Percentiles rank a stretch among this genome's conserved stretches.
Evolutionary conservation across 768 basidiomycete species (phyloP).

Genomic region (Psilocybe cyanescens): DNA sequence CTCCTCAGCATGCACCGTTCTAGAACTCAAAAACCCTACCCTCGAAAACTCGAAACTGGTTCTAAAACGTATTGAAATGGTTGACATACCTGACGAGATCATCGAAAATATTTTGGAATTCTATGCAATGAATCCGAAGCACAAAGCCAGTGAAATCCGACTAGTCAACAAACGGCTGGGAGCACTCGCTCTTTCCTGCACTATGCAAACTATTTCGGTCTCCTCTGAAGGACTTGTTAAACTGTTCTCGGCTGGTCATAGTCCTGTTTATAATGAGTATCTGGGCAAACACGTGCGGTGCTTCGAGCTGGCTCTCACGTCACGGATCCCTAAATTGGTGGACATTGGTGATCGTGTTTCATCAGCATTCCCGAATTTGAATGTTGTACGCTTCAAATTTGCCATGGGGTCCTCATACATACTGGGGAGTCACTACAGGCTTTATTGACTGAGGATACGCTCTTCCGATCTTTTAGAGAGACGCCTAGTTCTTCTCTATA

Average conservation of each 20-base stretch:
- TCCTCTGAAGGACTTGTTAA: slow-evolving; percentile 11
- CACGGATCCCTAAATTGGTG: slow-evolving; percentile 11
- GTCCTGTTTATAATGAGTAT: slow-evolving; percentile 17
- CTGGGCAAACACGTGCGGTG: slow-evolving; percentile 17
- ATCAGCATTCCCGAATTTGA: slow-evolving; percentile 14
- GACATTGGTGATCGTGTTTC: slow-evolving; percentile 3
- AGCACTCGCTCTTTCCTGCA: slow-evolving; percentile 16
- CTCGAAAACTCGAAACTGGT: neutral
- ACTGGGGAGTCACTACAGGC: slow-evolving; percentile 4
- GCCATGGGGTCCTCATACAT: slow-evolving; percentile 10
- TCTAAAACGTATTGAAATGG: neutral
- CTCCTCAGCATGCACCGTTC: neutral
- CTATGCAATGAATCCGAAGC: neutral
- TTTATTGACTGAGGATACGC: slow-evolving; percentile 13
- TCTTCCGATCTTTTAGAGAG: slow-evolving; percentile 8
- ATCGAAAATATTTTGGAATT: slow-evolving; percentile 13
- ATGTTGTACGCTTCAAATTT: slow-evolving; percentile 22
- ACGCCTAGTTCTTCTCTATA: slow-evolving; percentile 12
- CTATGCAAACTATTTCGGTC: slow-evolving; percentile 19
- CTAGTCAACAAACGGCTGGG: slow-evolving; percentile 23
- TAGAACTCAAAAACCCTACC: neutral
- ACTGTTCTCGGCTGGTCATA: slow-evolving; percentile 14
- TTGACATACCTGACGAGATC: slow-evolving; percentile 15
- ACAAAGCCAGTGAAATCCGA: slow-evolving; percentile 1
- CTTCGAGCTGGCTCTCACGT: slow-evolving; percentile 19